These are phyloP conservation scores for Metschnikowia cubensis DNA, from an alignment of 805 yeast genomes.

Conservation along the genomic window DNA sequence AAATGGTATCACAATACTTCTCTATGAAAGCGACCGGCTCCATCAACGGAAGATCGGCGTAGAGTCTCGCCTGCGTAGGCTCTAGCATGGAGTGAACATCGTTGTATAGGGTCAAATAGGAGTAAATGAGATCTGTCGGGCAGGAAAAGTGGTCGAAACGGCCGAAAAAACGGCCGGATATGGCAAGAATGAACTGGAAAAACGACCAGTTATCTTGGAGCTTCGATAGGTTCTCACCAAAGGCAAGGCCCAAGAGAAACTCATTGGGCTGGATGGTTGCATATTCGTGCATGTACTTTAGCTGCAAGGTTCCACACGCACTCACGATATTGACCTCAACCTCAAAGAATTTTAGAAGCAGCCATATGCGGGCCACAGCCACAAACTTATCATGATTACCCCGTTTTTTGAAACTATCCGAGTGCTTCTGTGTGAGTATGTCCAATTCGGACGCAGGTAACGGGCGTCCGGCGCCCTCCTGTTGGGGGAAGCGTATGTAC, in stretches of 20 bases:
- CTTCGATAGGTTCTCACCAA: conserved; percentile 1
- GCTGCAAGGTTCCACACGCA: conserved; percentile 8
- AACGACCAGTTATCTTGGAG: conserved; percentile 4
- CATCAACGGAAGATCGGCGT: conserved; percentile 5
- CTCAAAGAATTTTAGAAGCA: conserved; percentile 11
- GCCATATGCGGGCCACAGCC: conserved; percentile 18
- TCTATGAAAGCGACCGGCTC: conserved; percentile 8
- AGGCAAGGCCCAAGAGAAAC: conserved; percentile 4
- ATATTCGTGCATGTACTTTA: conserved; percentile 1
- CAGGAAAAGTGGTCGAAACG: conserved; percentile 10
- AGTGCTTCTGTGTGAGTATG: neutral
- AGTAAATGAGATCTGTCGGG: conserved; percentile 10
- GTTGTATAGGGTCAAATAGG: conserved; percentile 14
- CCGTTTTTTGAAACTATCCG: neutral
- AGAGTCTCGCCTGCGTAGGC: conserved; percentile 8
- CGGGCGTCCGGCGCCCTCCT: neutral
- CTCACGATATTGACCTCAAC: conserved; percentile 11
- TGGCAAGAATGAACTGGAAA: conserved; percentile 3
- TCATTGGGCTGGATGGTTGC: conserved; percentile 14
- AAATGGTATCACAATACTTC: conserved; percentile 7
- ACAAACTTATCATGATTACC: conserved; percentile 8
- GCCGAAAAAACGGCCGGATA: conserved; percentile 10
- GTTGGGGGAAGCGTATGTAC: conserved; percentile 1
- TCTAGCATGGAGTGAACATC: conserved; percentile 7
- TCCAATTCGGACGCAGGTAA: neutral